Evolutionary conservation across 495 filamentous ascomycete genomes (phyloP).

Genomic region (Xylaria nigripes): DNA sequence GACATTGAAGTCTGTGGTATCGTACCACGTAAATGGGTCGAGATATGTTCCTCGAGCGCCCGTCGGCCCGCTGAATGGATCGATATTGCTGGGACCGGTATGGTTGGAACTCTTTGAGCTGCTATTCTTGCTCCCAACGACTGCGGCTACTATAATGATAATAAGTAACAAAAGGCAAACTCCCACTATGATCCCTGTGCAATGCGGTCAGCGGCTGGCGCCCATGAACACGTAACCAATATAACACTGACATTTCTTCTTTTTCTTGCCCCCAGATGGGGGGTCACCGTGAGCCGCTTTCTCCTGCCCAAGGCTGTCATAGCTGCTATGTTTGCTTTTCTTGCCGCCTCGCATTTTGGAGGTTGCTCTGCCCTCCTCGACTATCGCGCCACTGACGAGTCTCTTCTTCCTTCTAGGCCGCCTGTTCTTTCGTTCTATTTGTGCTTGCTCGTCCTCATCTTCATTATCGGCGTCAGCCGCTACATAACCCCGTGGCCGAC

Average conservation of each 20-base stretch:
- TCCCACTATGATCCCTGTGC: slow-evolving; percentile 45
- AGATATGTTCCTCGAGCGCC: slow-evolving; percentile 65
- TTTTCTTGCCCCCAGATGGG: slow-evolving; percentile 29
- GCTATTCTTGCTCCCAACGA: slow-evolving; percentile 63
- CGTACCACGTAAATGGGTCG: slow-evolving; percentile 90
- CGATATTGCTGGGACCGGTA: slow-evolving; percentile 50
- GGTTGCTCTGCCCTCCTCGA: slow-evolving; percentile 54
- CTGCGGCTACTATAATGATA: slow-evolving; percentile 66
- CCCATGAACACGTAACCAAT: background rate
- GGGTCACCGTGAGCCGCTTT: slow-evolving; percentile 16
- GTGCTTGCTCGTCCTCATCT: slow-evolving; percentile 14
- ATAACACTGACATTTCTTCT: slow-evolving; percentile 40
- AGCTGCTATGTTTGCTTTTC: slow-evolving; percentile 28
- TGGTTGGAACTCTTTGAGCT: slow-evolving; percentile 30
- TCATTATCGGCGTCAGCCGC: slow-evolving; percentile 11
- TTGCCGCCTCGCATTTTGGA: slow-evolving; percentile 27
- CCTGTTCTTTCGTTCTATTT: slow-evolving; percentile 17
- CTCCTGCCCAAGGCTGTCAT: slow-evolving; percentile 33
- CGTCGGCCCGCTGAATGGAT: slow-evolving; percentile 54
- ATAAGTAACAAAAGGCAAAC: slow-evolving; percentile 51
- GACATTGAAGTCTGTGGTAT: slow-evolving; percentile 86
- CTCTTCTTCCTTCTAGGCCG: slow-evolving; percentile 40
- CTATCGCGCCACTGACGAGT: slow-evolving; percentile 57
- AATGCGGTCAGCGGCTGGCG: slow-evolving; percentile 14
- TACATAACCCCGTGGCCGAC: background rate